Base-by-base conservation (phyloP, 306 rosid genomes). In the Cercis canadensis region DNA sequence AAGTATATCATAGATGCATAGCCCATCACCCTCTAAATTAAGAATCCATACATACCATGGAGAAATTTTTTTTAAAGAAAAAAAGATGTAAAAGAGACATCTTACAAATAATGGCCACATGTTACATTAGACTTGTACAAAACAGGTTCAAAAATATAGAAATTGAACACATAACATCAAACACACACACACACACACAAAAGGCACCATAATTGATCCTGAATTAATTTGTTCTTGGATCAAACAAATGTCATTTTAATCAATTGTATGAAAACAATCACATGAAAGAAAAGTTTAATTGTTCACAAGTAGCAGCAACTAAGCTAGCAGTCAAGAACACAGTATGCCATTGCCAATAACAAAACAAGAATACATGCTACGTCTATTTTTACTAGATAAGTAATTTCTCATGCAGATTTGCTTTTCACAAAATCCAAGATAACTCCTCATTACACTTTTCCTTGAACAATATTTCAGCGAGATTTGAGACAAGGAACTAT, bases 121-220 rank as follows among this genome's bases (percentile, higher is more conserved):
- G 11, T 53, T 12, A 63, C 24, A n/a, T 19, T 33, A 36, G 12
- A 62, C 19, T 18, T 19, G 19, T 18, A 1, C 0, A 18, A 18
- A 45, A 43, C 8, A 19, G 19, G 18, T 0, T 7, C 37, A 6
- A 51, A 51, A 13, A 44, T 4, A 69, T 29, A 55, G 52, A 18
- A 33, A n/a, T 33, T 43, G n/a, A 44, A 33, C 39, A 32, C 64
- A 14, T 21, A n/a, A n/a, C n/a, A n/a, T n/a, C n/a, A n/a, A n/a
- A n/a, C n/a, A n/a, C n/a, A n/a, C n/a, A n/a, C n/a, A n/a, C n/a
- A n/a, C n/a, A n/a, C n/a, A n/a, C n/a, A n/a, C n/a, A n/a, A n/a
- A n/a, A n/a, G n/a, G n/a, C n/a, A n/a, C n/a, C 74, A 41, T 41
- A 43, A 56, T 39, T 55, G 17, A 69, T 24, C 55, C 31, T 5